phyloP scores from a whole-genome alignment of 495 filamentous ascomycete species.

The Aspergillus biplanus region DNA sequence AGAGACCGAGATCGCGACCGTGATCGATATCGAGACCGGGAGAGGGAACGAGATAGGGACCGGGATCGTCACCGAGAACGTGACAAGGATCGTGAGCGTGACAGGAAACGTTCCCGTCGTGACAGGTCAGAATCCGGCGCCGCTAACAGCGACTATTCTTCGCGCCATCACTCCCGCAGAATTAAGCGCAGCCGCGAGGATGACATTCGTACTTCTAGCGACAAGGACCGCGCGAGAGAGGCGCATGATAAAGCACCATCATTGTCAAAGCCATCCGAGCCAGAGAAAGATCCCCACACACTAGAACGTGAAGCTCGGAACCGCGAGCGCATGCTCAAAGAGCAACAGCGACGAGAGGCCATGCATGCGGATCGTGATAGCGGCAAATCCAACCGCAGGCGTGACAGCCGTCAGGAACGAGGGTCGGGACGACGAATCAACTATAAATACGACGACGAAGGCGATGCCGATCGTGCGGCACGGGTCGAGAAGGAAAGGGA shows the following conservation, averaged over 20 bases:
- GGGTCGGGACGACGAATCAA: slow-evolving; percentile 50
- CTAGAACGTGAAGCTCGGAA: slow-evolving; percentile 77
- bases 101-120: slow-evolving; percentile 59
- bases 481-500: slow-evolving; percentile 55
- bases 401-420: slow-evolving; percentile 57
- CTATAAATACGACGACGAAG: slow-evolving; percentile 63
- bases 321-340: slow-evolving; percentile 74
- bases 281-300: slow-evolving; percentile 68
- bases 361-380: slow-evolving; percentile 49
- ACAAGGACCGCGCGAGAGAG: slow-evolving; percentile 20
- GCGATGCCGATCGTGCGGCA: slow-evolving; percentile 43
- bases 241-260: slow-evolving; percentile 24
- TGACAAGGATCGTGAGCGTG: slow-evolving; percentile 47
- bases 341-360: slow-evolving; percentile 72
- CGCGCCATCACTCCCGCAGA: slow-evolving; percentile 46
- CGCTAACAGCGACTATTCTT: slow-evolving; percentile 36
- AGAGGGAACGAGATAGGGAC: slow-evolving; percentile 49
- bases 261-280: slow-evolving; percentile 31
- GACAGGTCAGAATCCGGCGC: slow-evolving; percentile 51
- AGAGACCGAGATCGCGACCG: slow-evolving; percentile 41
- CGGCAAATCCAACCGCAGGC: slow-evolving; percentile 49
- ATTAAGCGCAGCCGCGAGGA: slow-evolving; percentile 41
- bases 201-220: slow-evolving; percentile 25
- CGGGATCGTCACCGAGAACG: slow-evolving; percentile 50
- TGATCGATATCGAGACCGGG: slow-evolving; percentile 44